Evolutionary conservation across 495 filamentous ascomycete genomes (phyloP).

Genomic region (Trichoderma gamsii): DNA sequence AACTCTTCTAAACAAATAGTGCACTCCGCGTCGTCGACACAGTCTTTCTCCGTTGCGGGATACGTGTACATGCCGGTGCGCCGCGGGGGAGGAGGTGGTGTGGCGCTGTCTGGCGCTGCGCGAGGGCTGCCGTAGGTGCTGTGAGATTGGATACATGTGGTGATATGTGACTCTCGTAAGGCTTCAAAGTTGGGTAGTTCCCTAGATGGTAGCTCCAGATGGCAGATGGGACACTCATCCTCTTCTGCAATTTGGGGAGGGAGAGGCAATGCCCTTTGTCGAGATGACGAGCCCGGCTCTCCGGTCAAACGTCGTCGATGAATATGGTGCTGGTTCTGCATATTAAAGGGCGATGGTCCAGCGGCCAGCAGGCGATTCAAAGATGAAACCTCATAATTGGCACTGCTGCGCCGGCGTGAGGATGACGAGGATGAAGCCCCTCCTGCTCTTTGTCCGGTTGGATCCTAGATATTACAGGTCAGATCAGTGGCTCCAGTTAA

Average conservation of each 20-base stretch:
- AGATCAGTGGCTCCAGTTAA: neutral
- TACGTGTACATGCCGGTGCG: conserved; percentile 55
- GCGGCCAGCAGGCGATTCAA: neutral
- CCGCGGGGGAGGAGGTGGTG: conserved; percentile 28
- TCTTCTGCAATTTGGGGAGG: conserved; percentile 57
- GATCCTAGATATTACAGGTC: neutral
- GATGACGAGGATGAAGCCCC: neutral
- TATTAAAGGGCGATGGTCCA: neutral
- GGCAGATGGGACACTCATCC: conserved; percentile 89
- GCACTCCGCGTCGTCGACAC: conserved; percentile 75
- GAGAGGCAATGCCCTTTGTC: conserved; percentile 20
- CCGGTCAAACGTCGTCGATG: conserved; percentile 20
- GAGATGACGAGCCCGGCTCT: conserved; percentile 21
- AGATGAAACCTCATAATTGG: neutral
- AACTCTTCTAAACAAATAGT: conserved; percentile 97
- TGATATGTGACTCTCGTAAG: conserved; percentile 69
- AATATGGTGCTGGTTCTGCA: conserved; percentile 4
- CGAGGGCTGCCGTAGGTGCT: conserved; percentile 31
- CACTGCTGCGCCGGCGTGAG: conserved; percentile 4
- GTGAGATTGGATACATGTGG: conserved; percentile 61
- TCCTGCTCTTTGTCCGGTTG: conserved; percentile 1
- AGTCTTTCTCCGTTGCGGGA: conserved; percentile 86
- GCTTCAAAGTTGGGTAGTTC: conserved; percentile 52
- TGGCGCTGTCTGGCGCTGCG: neutral
- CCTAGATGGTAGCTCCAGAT: conserved; percentile 63